Evolutionary conservation across 371 early-diverging fungal genomes (phyloP), one percentile per base, ranked within the genome.

Genomic region (Apophysomyces ossiformis): DNA sequence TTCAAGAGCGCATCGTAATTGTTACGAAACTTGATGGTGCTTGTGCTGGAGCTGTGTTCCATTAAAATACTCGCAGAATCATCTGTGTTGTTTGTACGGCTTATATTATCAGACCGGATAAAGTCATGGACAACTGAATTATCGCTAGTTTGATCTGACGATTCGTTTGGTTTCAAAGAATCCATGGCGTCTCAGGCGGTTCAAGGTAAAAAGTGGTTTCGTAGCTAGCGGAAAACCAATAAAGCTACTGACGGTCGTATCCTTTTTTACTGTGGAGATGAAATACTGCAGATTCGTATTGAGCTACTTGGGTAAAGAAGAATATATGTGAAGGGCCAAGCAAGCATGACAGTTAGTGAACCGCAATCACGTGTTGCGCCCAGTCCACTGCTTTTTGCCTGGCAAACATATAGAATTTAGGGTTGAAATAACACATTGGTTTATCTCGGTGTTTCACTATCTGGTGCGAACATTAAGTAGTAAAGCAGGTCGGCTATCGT

Each of bases 1-100:
- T 83, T 86, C 39, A 87, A 68, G 39, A 85, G 71, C 35, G 81
- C 77, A 63, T 85, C 88, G 69, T 87, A 87, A 64, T 87, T 82
- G 69, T 76, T 70, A 16, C 79, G 81, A 73, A 83, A 83, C 43
- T 61, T 66, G 43, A 61, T 47, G 8, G 78, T 74, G 46, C 60
- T 74, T 18, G 74, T 74, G 56, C 84, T 81, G n/a, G 64, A 39
- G 36, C 79, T 82, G 50, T 66, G 70, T 50, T 78, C 70, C 77
- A 80, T 77, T 11, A 54, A 38, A 44, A 65, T 60, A 15, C 39
- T 41, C 39, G 60, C 13, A 36, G 64, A 64, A 62, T 50, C 67
- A 18, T 32, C 32, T 35, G 21, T 21, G 21, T 21, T 11, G 21
- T 50, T 21, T 16, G 54, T 50, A 21, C 21, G 21, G 21, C 21